phyloP scores from a whole-genome alignment of 805 yeast species.

The Yarrowia porcina region DNA sequence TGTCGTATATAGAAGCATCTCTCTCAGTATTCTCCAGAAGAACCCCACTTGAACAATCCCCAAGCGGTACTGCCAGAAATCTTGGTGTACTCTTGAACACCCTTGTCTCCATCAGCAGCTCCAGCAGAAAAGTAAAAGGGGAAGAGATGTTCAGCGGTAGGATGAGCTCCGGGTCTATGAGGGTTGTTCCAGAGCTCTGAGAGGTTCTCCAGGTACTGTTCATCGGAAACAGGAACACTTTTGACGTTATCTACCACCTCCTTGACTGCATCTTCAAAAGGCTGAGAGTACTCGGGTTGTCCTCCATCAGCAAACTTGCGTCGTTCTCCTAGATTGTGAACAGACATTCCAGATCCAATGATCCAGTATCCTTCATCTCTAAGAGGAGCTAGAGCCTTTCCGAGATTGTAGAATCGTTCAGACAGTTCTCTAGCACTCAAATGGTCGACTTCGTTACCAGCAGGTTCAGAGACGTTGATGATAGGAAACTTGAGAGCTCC shows the following conservation, averaged over 20 bases:
- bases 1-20: no score
- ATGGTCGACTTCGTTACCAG: constrained; percentile 40
- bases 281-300: constrained; percentile 48
- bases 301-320: constrained; percentile 33
- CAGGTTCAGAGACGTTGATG: constrained; percentile 43
- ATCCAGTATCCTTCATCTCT: constrained; percentile 53
- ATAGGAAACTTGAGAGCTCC: constrained; percentile 40
- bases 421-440: neutral
- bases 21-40: neutral
- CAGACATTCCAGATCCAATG: constrained; percentile 74
- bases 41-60: constrained; percentile 23
- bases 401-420: constrained; percentile 48
- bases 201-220: constrained; percentile 39
- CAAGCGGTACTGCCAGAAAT: neutral
- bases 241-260: constrained; percentile 12
- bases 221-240: constrained; percentile 38
- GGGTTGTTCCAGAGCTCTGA: constrained; percentile 42
- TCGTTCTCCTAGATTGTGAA: constrained; percentile 65
- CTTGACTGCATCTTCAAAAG: constrained; percentile 51
- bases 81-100: constrained; percentile 12
- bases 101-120: constrained; percentile 36
- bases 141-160: constrained; percentile 70
- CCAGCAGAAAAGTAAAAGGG: constrained; percentile 65
- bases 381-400: constrained; percentile 51
- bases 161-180: constrained; percentile 53